Evolutionary conservation across 305 asterid species (phyloP), one percentile per base, ranked within the genome.

Genomic region (Fraxinus baroniana): DNA sequence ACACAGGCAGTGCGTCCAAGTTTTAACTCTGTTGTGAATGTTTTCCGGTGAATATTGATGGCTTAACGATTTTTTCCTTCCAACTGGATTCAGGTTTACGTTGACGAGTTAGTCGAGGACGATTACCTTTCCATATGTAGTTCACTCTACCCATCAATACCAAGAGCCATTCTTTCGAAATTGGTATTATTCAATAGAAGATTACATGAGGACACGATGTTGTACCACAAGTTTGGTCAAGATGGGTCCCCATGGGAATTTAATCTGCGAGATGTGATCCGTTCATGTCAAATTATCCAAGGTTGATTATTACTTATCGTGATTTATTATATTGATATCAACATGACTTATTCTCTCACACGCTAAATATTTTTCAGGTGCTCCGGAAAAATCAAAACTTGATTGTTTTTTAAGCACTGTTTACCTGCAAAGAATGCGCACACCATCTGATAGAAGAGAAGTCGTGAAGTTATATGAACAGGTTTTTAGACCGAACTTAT

Each of bases 221-320:
- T 91, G 35, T 37, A 86, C 85, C 93, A 87, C 84, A 94, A 90
- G 71, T 97, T 97, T 80, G 98, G 92, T 84, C 98, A 91, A 86
- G 91, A 89, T 78, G 99, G 99, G 86, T 94, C 98, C 85, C 99
- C 99, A 35, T 97, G 99, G 99, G 99, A 97, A 90, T 97, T 97
- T 88, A 97, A 97, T 86, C 92, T 97, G 73, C 97, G 99, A 7
- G 99, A 97, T 84, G 97, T 97, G 86, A 87, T 89, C 55, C 99
- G 99, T 68, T 97, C 99, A 66, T 97, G 99, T 78, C 91, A 94
- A 88, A 91, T 96, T 84, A 96, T 96, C 70, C 84, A 90, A 88
- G 98, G 98, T 96, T 52, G 32, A 55, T 79, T 24, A 52, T 18
- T 71, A 62, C 78, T 74, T 37, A 17, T 80, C 46, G 74, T 73